A percentile compares a stretch with the other conserved stretches of the same genome.
These are phyloP conservation scores for Pseudocercospora crystallina DNA, from an alignment of 2,329 filamentous ascomycete genomes.

Conservation along the genomic window DNA sequence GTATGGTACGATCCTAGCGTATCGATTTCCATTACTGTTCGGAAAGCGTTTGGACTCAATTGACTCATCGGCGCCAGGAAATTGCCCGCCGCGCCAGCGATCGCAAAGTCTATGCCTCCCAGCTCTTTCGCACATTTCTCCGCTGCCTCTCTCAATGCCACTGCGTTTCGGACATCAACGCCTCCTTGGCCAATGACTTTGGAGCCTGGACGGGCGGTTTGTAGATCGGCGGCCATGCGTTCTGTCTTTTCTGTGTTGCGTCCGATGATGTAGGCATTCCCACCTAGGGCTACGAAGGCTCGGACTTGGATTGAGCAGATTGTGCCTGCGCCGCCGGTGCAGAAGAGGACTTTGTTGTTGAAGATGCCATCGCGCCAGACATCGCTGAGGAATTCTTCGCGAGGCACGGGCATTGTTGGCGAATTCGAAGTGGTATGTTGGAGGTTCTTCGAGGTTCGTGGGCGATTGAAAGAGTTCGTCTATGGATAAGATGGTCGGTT, in stretches of 20 bases:
- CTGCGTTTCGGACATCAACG: constrained; percentile 65
- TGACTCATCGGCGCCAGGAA: constrained; percentile 84
- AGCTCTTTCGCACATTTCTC: constrained; percentile 79
- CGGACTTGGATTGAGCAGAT: constrained; percentile 95
- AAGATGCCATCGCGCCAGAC: constrained; percentile 89
- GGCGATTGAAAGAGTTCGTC: too few species aligned
- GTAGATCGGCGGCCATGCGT: constrained; percentile 75
- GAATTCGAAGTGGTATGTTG: background rate
- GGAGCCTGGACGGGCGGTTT: constrained; percentile 71
- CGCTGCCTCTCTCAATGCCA: constrained; percentile 70
- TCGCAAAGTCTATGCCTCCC: constrained; percentile 86
- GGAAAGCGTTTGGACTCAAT: constrained; percentile 86
- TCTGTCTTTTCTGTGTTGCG: constrained; percentile 88
- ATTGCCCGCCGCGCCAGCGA: constrained; percentile 93
- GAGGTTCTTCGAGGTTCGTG: background rate
- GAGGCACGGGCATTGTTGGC: constrained; percentile 54
- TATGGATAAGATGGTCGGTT: too few species aligned
- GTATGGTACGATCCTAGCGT: constrained; percentile 93
- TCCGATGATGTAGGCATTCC: constrained; percentile 90
- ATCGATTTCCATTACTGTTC: constrained; percentile 93
- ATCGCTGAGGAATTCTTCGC: constrained; percentile 74
- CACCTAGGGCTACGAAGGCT: constrained; percentile 85
- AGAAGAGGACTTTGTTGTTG: constrained; percentile 84
- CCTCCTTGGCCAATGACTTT: constrained; percentile 83
- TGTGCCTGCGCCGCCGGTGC: constrained; percentile 88